A percentile compares a stretch with the other conserved stretches of the same genome.
Evolutionary conservation across 257 asterid species (phyloP).

Genomic region (Solanum verrucosum): DNA sequence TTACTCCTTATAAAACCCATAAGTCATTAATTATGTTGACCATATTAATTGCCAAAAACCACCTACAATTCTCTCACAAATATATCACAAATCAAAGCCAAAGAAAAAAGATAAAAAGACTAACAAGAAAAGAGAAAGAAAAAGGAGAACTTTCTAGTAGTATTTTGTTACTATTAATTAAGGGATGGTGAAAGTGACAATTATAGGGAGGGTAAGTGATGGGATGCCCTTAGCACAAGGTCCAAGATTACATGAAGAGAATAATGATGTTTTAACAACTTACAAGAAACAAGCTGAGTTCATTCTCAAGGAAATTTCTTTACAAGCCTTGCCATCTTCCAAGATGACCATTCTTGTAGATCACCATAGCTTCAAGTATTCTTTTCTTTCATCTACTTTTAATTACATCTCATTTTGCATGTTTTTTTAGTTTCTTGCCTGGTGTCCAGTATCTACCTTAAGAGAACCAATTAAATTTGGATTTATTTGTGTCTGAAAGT

Average conservation of each 20-base stretch:
- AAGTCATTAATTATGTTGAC: not conserved
- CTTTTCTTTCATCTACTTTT: not conserved
- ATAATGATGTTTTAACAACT: constrained; percentile 18
- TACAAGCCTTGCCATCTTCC: constrained; percentile 29
- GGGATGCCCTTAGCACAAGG: constrained; percentile 52
- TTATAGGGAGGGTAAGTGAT: constrained; percentile 50
- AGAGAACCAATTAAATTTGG: not conserved
- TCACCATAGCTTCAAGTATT: constrained; percentile 37
- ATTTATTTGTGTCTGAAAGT: not conserved
- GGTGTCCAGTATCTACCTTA: fast-evolving
- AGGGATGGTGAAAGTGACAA: constrained; percentile 41
- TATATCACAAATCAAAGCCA: not conserved
- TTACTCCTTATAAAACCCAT: not conserved
- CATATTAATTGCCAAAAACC: not conserved
- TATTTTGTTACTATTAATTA: not conserved
- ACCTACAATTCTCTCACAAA: not conserved
- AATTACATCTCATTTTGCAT: not conserved
- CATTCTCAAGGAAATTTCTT: constrained; percentile 43
- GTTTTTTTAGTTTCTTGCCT: not conserved
- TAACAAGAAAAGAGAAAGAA: no score
- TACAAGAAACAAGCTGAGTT: constrained; percentile 51
- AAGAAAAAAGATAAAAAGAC: not conserved
- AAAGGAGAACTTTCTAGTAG: not conserved
- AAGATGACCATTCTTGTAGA: constrained; percentile 38
- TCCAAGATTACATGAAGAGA: constrained; percentile 28